Conservation (phyloP, 2,329 filamentous ascomycete species). For the Penicillium sp. region DNA sequence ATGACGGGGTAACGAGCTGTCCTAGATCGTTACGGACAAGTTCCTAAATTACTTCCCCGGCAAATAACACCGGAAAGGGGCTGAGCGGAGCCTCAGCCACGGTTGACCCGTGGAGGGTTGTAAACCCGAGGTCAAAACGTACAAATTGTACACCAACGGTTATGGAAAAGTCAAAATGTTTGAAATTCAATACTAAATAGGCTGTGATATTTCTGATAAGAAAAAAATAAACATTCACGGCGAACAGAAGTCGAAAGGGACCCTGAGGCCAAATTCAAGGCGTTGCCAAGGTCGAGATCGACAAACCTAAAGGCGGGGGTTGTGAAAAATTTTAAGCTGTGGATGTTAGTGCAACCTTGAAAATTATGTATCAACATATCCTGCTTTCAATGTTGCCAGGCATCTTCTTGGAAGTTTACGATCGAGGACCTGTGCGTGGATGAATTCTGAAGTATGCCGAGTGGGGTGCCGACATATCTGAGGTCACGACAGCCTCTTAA, state of each 20-base stretch:
- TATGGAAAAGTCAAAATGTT: no score
- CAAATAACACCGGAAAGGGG: neutral
- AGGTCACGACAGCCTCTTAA: no score
- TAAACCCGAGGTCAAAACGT: neutral
- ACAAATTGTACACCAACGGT: neutral
- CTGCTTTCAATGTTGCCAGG: neutral
- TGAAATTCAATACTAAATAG: no score
- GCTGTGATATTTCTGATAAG: neutral
- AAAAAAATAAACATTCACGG: neutral
- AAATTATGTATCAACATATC: neutral
- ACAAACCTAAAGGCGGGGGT: neutral
- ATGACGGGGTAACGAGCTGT: neutral
- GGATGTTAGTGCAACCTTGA: neutral
- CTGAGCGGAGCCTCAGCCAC: neutral
- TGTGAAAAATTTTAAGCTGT: neutral
- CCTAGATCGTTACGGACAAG: no score
- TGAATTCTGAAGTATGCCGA: no score
- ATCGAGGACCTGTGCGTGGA: no score
- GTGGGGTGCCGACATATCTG: no score
- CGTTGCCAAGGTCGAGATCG: neutral
- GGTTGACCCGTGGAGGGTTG: neutral
- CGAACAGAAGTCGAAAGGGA: neutral
- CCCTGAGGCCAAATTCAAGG: neutral
- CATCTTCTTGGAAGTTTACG: no score
- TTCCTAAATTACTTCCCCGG: neutral